These are phyloP conservation scores for Lactarius deliciosus DNA, from an alignment of 768 basidiomycete species.

Conservation along the genomic window DNA sequence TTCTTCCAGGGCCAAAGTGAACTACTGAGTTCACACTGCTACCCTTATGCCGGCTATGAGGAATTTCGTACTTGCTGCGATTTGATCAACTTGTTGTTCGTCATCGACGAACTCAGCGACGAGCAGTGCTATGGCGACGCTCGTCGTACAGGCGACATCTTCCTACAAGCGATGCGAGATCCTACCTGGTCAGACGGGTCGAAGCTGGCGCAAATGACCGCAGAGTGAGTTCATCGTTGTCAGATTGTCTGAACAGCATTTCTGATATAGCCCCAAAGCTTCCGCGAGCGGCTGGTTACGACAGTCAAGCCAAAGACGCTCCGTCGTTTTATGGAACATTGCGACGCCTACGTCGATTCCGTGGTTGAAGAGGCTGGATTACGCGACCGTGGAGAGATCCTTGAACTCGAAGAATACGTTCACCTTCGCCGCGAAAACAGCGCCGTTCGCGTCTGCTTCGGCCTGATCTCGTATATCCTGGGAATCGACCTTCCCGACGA, in stretches of 20 bases:
- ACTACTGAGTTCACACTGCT: slow-evolving; percentile 60
- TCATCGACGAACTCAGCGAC: slow-evolving; percentile 68
- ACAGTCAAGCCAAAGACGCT: slow-evolving; percentile 47
- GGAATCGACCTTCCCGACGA: slow-evolving; percentile 64
- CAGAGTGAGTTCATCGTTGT: slow-evolving; percentile 46
- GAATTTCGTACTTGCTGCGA: slow-evolving; percentile 61
- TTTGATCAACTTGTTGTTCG: slow-evolving; percentile 64
- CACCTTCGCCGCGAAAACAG: slow-evolving; percentile 67
- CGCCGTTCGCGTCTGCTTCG: slow-evolving; percentile 62
- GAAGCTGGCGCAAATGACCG: slow-evolving; percentile 57
- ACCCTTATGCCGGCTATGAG: slow-evolving; percentile 56
- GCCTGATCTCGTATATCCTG: slow-evolving; percentile 58
- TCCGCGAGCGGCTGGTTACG: slow-evolving; percentile 47
- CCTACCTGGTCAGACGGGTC: slow-evolving; percentile 54
- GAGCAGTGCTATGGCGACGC: slow-evolving; percentile 60
- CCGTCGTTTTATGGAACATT: slow-evolving; percentile 52
- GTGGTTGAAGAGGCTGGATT: slow-evolving; percentile 63
- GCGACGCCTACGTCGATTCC: slow-evolving; percentile 55
- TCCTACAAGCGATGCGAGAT: slow-evolving; percentile 53
- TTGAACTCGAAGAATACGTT: slow-evolving; percentile 53
- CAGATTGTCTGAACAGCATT: slow-evolving; percentile 1
- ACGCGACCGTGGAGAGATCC: slow-evolving; percentile 55
- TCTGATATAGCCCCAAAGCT: slow-evolving; percentile 40
- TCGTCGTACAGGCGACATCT: slow-evolving; percentile 50
- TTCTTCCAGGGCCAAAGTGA: slow-evolving; percentile 62